Evolutionary conservation across 805 yeast genomes (phyloP), one percentile per base, ranked within the genome.

Genomic region (Candida germanica): DNA sequence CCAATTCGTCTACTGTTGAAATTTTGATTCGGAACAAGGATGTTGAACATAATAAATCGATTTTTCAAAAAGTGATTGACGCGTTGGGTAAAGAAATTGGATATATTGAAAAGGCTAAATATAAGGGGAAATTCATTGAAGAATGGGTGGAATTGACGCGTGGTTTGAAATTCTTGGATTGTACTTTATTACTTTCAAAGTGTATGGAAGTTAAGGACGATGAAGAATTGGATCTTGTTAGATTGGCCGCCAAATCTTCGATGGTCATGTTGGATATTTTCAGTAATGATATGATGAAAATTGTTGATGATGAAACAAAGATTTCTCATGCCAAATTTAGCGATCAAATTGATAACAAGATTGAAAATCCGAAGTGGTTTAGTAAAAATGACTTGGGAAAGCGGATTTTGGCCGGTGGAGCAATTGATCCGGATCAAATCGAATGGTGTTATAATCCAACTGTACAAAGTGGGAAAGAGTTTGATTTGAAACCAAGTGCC

Each of bases 381-480:
- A 71, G 71, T 38, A 69, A 69, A 59, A 69, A 69, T 10, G 62
- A 65, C 3, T 53, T 63, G 37, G 78, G 77, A 25, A 77, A 79
- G 50, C 73, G 75, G 46, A 56, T 77, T 31, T 81, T 83, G 30
- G 66, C 74, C 22, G 23, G 23, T 6, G 46, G 61, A 18, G 39
- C 47, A 32, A 52, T 52, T 26, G 91, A 83, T 36, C 83, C 88
- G 43, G 95, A 87, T 51, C 75, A 79, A 44, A 64, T 91, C 14
- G 98, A 91, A 57, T 91, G 97, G 96, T 85, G 95, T 47, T 87
- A 86, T 59, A 79, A 88, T 37, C 97, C 98, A 19, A 85, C 88
- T 35, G 74, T 88, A 35, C 95, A 87, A 64, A 83, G 94, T 48
- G 95, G 95, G 36, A 87, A 87, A 23, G 78, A 79, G 37, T 89